Conservation (phyloP, 495 filamentous ascomycete genomes). For the Neurospora africana region DNA sequence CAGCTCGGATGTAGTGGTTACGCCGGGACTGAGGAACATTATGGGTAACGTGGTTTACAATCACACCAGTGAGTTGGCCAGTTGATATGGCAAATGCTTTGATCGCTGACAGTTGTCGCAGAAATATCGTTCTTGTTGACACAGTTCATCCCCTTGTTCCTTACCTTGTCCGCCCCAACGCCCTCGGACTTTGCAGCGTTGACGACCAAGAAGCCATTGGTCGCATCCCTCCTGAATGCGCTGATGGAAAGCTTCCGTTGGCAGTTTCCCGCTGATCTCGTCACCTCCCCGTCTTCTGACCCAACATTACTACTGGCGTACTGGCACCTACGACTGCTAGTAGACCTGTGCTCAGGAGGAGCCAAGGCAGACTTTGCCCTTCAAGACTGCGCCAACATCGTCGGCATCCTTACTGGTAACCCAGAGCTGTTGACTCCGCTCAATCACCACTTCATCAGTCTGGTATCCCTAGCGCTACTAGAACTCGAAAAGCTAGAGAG, state of each 20-base stretch:
- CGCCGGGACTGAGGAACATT: constrained; percentile 52
- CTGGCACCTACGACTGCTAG: constrained; percentile 62
- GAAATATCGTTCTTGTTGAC: constrained; percentile 29
- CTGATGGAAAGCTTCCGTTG: constrained; percentile 37
- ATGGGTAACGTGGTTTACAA: constrained; percentile 55
- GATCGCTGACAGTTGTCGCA: constrained; percentile 16
- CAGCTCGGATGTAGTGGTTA: constrained; percentile 48
- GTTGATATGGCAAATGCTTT: background rate
- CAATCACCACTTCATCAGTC: constrained; percentile 60
- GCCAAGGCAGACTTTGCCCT: constrained; percentile 39
- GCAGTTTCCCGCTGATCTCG: constrained; percentile 26
- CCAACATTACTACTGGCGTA: constrained; percentile 57
- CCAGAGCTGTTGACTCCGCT: constrained; percentile 51
- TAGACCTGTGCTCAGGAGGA: constrained; percentile 42
- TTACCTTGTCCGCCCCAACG: constrained; percentile 4
- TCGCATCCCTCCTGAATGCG: constrained; percentile 15
- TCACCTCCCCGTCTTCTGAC: constrained; percentile 23
- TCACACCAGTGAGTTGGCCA: constrained; percentile 54
- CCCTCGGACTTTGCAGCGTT: constrained; percentile 6
- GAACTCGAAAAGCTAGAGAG: constrained; percentile 42
- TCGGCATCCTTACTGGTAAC: constrained; percentile 43
- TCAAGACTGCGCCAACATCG: constrained; percentile 48
- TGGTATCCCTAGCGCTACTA: constrained; percentile 57
- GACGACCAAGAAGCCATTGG: constrained; percentile 7
- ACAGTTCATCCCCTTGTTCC: constrained; percentile 17